These are phyloP conservation scores for Talaromyces funiculosus DNA, from an alignment of 2,329 filamentous ascomycete genomes.

Conservation along the genomic window DNA sequence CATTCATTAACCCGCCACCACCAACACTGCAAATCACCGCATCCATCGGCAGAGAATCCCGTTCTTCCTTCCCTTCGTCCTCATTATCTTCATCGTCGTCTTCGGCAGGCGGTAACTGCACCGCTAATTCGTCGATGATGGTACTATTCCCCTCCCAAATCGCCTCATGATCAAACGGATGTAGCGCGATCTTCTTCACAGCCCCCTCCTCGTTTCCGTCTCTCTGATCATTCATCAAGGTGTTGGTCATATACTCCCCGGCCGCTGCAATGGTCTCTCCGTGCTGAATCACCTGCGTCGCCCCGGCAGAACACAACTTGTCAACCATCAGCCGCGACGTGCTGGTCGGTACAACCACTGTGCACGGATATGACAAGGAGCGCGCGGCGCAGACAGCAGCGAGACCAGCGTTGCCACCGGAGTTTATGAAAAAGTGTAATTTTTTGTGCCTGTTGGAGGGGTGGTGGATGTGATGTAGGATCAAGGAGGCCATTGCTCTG, in stretches of 20 bases:
- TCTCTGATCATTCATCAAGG: constrained; percentile 30
- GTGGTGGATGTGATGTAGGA: constrained; percentile 48
- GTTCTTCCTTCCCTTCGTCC: neutral
- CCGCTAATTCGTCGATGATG: constrained; percentile 40
- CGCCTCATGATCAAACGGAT: constrained; percentile 42
- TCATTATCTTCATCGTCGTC: constrained; percentile 24
- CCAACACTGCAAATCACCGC: constrained; percentile 73
- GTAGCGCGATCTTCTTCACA: constrained; percentile 38
- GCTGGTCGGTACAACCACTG: constrained; percentile 65
- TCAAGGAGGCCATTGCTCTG: constrained; percentile 65
- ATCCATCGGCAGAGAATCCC: constrained; percentile 48
- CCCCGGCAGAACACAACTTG: constrained; percentile 64
- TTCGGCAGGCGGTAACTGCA: constrained; percentile 33
- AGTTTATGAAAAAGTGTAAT: constrained; percentile 71
- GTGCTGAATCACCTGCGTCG: constrained; percentile 58
- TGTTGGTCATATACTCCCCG: constrained; percentile 58
- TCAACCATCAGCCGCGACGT: constrained; percentile 65
- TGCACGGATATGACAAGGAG: constrained; percentile 59
- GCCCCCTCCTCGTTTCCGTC: constrained; percentile 20
- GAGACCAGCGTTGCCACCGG: constrained; percentile 78
- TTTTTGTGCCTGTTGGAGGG: constrained; percentile 38
- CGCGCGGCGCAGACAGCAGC: constrained; percentile 70
- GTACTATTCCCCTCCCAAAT: constrained; percentile 45
- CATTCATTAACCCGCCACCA: constrained; percentile 73
- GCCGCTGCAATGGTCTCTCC: constrained; percentile 66